Conservation (phyloP, 2,329 filamentous ascomycete genomes). For the Paraconiothyrium brasiliense region DNA sequence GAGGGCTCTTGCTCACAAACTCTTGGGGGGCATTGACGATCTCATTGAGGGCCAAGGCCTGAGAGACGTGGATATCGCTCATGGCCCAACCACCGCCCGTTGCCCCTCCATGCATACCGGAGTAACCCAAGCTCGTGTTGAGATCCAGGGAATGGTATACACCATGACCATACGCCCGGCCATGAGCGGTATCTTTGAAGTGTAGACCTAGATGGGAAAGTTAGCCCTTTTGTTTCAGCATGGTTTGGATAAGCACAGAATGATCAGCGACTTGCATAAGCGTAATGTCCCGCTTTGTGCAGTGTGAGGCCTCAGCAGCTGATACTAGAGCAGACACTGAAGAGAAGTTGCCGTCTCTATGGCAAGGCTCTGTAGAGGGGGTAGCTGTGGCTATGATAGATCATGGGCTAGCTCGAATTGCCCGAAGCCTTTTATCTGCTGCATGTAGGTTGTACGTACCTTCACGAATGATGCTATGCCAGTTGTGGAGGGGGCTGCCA, state of each 20-base stretch:
- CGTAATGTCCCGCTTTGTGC: too few species aligned
- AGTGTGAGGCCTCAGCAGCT: too few species aligned
- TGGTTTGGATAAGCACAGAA: neutral
- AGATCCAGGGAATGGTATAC: conserved; percentile 78
- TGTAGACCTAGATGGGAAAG: conserved; percentile 64
- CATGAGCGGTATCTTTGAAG: conserved; percentile 69
- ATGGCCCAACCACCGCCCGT: conserved; percentile 65
- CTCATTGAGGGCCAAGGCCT: conserved; percentile 80
- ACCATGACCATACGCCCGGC: conserved; percentile 78
- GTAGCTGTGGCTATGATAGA: neutral
- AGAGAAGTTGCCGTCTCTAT: too few species aligned
- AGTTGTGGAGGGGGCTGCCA: conserved; percentile 78
- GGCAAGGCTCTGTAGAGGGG: neutral
- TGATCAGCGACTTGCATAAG: too few species aligned
- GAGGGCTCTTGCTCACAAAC: conserved; percentile 66
- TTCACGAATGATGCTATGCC: conserved; percentile 88
- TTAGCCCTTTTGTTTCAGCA: neutral
- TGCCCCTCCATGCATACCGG: conserved; percentile 13
- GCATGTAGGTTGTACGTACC: conserved; percentile 44
- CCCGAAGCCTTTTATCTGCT: neutral
- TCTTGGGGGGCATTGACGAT: conserved; percentile 76
- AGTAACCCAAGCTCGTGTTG: conserved; percentile 65
- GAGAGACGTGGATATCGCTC: conserved; percentile 68
- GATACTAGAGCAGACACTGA: too few species aligned
- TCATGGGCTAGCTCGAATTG: neutral